phyloP scores from a whole-genome alignment of 2,329 filamentous ascomycete genomes.

The Fusarium sp. region DNA sequence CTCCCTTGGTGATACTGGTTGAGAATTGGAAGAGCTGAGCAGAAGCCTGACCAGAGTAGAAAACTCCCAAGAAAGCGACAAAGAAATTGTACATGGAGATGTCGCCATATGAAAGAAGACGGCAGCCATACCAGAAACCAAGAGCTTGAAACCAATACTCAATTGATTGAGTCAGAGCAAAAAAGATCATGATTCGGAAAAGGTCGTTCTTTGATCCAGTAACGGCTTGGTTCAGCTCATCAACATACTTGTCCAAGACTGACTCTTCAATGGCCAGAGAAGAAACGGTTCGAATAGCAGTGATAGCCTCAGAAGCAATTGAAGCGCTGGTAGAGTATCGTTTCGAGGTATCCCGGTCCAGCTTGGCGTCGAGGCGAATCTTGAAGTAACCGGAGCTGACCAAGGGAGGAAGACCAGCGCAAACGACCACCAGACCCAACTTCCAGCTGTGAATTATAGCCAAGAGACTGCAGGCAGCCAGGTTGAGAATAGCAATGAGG shows the following conservation, averaged over 20 bases:
- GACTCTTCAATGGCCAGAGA: conserved; percentile 54
- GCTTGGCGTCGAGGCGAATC: conserved; percentile 52
- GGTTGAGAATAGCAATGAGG: conserved; percentile 50
- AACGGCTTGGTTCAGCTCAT: conserved; percentile 46
- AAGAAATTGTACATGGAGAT: conserved; percentile 64
- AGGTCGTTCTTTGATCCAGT: conserved; percentile 45
- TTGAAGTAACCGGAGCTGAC: conserved; percentile 51
- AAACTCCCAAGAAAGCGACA: conserved; percentile 61
- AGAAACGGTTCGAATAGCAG: conserved; percentile 53
- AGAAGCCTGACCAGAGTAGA: conserved; percentile 56
- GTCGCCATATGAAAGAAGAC: conserved; percentile 52
- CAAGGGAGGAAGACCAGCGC: conserved; percentile 52
- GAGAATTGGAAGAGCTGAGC: conserved; percentile 57
- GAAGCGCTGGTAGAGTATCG: conserved; percentile 50
- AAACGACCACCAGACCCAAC: conserved; percentile 59
- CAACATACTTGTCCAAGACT: conserved; percentile 45
- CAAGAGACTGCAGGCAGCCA: conserved; percentile 53
- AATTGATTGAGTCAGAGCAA: conserved; percentile 50
- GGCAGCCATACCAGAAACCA: conserved; percentile 55
- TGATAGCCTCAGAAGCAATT: conserved; percentile 56
- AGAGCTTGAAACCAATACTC: conserved; percentile 53
- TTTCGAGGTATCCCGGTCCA: conserved; percentile 51
- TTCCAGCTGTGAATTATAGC: conserved; percentile 59
- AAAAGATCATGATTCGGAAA: conserved; percentile 49
- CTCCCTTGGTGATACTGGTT: conserved; percentile 62